Base-by-base conservation (phyloP, 495 filamentous ascomycete species). In the Penicillium canariense region DNA sequence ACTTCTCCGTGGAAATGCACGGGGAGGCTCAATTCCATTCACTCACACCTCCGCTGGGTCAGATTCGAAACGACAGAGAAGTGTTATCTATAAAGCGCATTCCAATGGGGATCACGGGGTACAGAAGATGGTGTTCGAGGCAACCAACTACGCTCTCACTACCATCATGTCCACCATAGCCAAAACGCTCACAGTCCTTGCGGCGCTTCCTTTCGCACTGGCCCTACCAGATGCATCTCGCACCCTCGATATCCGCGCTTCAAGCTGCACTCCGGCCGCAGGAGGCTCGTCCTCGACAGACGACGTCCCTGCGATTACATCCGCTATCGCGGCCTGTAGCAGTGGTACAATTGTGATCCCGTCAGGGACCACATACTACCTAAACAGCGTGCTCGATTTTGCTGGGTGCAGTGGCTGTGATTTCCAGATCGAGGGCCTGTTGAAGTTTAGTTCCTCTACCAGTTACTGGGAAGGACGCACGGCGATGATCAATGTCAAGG, bases 321-420 rank as follows among this genome's bases (percentile, higher is more conserved):
- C 66, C 0, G 73, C 73, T 0, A 70, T 74, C 25, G 39, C 62
- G 27, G 66, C 66, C 17, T 77, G 71, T 52, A 70, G 76, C 26
- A 60, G 68, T 15, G 76, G 74, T 3, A 76, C 69, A 0, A 77
- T 79, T 20, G 67, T 74, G 3, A 71, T 79, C 31, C 76, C 76
- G 3, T 52, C 63, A 2, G 68, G 64, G 1, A 65, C 48, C 0
- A 77, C 72, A 2, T 79, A 77, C 50, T 68, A 68, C 49, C 53
- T 74, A 38, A 68, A 72, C 55, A 73, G 69, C 22, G 64, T 68
- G 7, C 69, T 77, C 5, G 64, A 69, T 30, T 72, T 77, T 32
- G 34, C 68, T 0, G 69, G 66, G 6, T 76, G 75, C 53, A 49
- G 42, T 4, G 61, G 59, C 28, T 77, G 75, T 40, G 69, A 72